phyloP scores from a whole-genome alignment of 1,139 yeast species.

The Zygoascus meyerae region DNA sequence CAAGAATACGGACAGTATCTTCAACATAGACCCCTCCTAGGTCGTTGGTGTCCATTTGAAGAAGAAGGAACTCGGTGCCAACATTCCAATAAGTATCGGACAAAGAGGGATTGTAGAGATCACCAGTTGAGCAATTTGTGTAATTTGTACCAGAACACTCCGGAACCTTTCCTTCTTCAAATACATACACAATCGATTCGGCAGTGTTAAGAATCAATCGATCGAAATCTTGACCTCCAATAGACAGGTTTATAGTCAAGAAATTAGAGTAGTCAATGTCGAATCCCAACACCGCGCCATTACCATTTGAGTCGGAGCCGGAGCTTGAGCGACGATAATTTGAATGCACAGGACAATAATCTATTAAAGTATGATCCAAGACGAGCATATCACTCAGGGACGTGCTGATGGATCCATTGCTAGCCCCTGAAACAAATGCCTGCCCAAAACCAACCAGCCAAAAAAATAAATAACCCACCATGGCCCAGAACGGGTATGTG shows the following conservation, averaged over 20 bases:
- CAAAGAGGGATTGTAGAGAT: background rate
- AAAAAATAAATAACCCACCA: too few relatives aligned
- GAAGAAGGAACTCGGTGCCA: background rate
- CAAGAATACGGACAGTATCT: constrained; percentile 16
- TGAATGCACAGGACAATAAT: too few relatives aligned
- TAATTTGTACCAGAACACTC: background rate
- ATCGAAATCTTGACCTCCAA: background rate
- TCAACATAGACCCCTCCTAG: constrained; percentile 4
- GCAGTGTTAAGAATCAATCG: constrained; percentile 2
- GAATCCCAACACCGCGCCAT: too few relatives aligned
- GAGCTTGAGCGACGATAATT: too few relatives aligned
- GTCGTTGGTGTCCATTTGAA: background rate
- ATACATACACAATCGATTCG: background rate
- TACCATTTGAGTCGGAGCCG: too few relatives aligned
- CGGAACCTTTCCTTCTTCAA: background rate
- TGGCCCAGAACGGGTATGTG: too few relatives aligned
- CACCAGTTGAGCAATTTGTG: background rate
- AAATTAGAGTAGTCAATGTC: background rate
- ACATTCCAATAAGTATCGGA: background rate
- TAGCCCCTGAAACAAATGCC: too few relatives aligned
- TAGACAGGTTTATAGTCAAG: constrained; percentile 2
- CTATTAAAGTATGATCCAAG: too few relatives aligned
- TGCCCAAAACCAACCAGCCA: too few relatives aligned
- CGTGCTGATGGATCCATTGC: too few relatives aligned
- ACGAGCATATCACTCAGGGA: too few relatives aligned